A percentile compares a stretch with the other conserved stretches of the same genome.
Conservation (phyloP, 1,139 yeast genomes). For the Zhuliangozyma parablackwelliae region DNA sequence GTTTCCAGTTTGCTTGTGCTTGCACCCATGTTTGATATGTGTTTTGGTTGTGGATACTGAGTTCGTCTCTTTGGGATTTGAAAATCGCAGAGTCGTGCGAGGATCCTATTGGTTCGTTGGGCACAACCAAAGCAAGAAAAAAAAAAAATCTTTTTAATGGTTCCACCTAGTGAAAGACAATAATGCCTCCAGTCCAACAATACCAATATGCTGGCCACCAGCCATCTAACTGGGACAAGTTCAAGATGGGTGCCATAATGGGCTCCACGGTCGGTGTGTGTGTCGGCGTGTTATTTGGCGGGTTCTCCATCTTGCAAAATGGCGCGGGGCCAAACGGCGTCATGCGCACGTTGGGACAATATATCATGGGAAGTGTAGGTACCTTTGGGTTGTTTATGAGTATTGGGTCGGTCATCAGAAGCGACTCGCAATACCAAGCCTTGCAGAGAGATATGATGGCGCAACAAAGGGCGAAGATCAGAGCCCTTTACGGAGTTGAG, state of each 20-base stretch:
- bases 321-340: constrained; percentile 99
- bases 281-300: constrained; percentile 92
- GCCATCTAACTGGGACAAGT: constrained; percentile 89
- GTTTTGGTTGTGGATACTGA: too few relatives aligned
- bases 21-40: constrained; percentile 42
- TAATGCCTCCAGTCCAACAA: constrained; percentile 85
- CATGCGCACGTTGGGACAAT: constrained; percentile 93
- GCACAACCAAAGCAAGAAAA: too few relatives aligned
- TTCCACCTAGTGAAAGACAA: too few relatives aligned
- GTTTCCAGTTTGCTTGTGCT: constrained; percentile 58
- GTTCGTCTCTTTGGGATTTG: too few relatives aligned
- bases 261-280: constrained; percentile 95
- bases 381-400: constrained; percentile 96
- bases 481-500: constrained; percentile 24
- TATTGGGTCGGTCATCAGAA: constrained; percentile 87
- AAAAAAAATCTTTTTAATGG: too few relatives aligned
- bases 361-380: constrained; percentile 94
- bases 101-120: too few relatives aligned
- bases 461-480: constrained; percentile 33
- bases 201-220: constrained; percentile 68
- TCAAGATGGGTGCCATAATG: constrained; percentile 98
- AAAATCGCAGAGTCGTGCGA: too few relatives aligned
- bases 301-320: constrained; percentile 81
- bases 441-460: constrained; percentile 35
- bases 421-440: constrained; percentile 51